Evolutionary conservation across 306 rosid genomes (phyloP), one percentile per base, ranked within the genome.

Genomic region (Canavalia gladiata): DNA sequence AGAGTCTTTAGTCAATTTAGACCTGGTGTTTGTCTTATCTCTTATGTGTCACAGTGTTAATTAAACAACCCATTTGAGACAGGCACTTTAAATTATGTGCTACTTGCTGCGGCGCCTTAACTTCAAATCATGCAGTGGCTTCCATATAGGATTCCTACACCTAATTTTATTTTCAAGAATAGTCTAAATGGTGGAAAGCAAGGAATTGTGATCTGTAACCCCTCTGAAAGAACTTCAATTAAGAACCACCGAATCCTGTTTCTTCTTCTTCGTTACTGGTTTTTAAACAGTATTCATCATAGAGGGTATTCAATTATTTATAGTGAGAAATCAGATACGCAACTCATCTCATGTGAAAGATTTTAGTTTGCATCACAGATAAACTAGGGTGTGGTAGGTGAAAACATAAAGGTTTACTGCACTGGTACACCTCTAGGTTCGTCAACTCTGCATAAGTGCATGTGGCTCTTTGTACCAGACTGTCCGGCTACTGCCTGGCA

Each of bases 401-500:
- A 82, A 83, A 64, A 68, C 51, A 79, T 81, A 82, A 82, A 69
- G 81, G 73, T 35, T 65, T 42, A 42, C 81, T 76, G 84, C 79
- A 72, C 37, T 62, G 47, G 34, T 45, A 29, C 47, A 60, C 74
- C 80, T 83, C 86, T 84, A 77, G 83, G 83, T 80, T 82, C 76
- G 42, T 63, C 79, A 35, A 35, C 80, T 83, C 80, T 72, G 88
- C 59, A 72, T 55, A 81, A 81, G 25, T 73, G 82, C 92, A 84
- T 81, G 89, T 79, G 84, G 83, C 67, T 62, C 33, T 28, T 81
- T 60, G 89, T 86, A 65, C 89, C 50, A 56, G 71, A 82, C 76
- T 81, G 82, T 75, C 86, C 54, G 63, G 43, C 70, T 81, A 83
- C 83, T 68, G 64, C 52, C 47, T 56, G 37, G 68, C 68, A 63